phyloP scores from a whole-genome alignment of 2,329 filamentous ascomycete species.

The Fusarium nanum region DNA sequence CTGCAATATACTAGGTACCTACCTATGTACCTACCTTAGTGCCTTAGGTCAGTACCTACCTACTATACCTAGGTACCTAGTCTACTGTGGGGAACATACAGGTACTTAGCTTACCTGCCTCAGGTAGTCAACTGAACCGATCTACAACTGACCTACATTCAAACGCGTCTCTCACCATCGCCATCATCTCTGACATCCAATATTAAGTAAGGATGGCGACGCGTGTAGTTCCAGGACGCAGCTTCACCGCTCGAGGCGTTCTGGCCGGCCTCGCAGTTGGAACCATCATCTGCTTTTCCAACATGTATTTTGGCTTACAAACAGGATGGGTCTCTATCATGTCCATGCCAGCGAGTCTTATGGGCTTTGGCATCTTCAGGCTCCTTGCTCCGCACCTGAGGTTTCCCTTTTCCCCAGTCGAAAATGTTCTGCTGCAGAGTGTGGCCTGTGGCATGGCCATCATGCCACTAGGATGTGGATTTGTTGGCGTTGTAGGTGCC shows the following conservation, averaged over 20 bases:
- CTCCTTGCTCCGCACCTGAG: slow-evolving; percentile 76
- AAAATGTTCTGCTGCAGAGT: slow-evolving; percentile 96
- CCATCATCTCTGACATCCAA: neutral
- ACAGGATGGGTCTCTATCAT: slow-evolving; percentile 81
- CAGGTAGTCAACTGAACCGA: neutral
- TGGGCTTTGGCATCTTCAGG: slow-evolving; percentile 95
- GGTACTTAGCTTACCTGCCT: neutral
- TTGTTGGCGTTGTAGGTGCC: slow-evolving; percentile 80
- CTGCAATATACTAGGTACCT: too few species aligned
- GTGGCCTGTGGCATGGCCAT: slow-evolving; percentile 96
- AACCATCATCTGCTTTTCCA: slow-evolving; percentile 92
- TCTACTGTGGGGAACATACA: neutral
- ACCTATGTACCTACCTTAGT: too few species aligned
- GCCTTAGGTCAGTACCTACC: too few species aligned
- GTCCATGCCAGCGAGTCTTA: slow-evolving; percentile 95
- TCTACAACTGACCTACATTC: slow-evolving; percentile 1
- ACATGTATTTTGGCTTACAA: slow-evolving; percentile 99
- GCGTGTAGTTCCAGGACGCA: slow-evolving; percentile 61
- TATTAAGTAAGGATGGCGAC: slow-evolving; percentile 39
- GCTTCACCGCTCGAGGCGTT: slow-evolving; percentile 88
- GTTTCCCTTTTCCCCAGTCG: slow-evolving; percentile 89
- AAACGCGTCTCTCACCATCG: slow-evolving; percentile 2
- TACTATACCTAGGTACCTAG: too few species aligned
- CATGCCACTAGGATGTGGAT: slow-evolving; percentile 95
- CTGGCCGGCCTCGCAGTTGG: slow-evolving; percentile 85